Evolutionary conservation across 345 rosid species (phyloP), one percentile per base, ranked within the genome.

Genomic region (Geranium rotundifolium): DNA sequence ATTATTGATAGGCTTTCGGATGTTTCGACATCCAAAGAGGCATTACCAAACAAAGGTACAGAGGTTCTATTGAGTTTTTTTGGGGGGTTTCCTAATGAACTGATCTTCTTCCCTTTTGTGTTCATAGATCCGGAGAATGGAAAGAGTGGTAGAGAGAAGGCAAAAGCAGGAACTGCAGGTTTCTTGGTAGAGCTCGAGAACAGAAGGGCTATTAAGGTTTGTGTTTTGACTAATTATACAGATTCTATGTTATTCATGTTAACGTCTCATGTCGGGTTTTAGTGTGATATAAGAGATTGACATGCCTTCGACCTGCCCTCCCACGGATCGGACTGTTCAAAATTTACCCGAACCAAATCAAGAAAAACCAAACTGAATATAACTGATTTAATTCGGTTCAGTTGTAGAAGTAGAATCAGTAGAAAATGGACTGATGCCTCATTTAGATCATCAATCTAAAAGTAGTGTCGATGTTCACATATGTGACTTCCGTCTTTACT

Each of bases 101-200:
- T 23, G 27, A 37, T 37, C 46, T 5, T 5, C 12, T 37, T 3
- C 12, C 46, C 46, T 37, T 37, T 46, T 34, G 68, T 59, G 23
- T 37, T 7, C 30, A 69, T 66, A 34, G 89, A 80, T 63, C 65
- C 67, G 0, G 87, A 80, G 72, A 69, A 8, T 29, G 78, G 76
- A 67, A 76, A 77, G 5, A 69, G 20, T 54, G 17, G 60, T 18
- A 37, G n/a, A 63, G 69, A 52, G 56, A 82, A 75, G 73, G 76
- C 76, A 3, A 74, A 79, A 73, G 75, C 78, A 30, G 95, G 89
- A 59, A 88, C 83, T 1, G 89, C 86, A 31, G 76, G 71, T 64
- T 90, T 80, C 74, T 83, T 86, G 20, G 49, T 88, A 17, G 86
- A 83, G 73, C 80, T 90, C 17, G 93, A 90, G 80, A 84, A 81